Base-by-base conservation (phyloP, 2,329 filamentous ascomycete genomes). In the Emericellopsis atlantica region DNA sequence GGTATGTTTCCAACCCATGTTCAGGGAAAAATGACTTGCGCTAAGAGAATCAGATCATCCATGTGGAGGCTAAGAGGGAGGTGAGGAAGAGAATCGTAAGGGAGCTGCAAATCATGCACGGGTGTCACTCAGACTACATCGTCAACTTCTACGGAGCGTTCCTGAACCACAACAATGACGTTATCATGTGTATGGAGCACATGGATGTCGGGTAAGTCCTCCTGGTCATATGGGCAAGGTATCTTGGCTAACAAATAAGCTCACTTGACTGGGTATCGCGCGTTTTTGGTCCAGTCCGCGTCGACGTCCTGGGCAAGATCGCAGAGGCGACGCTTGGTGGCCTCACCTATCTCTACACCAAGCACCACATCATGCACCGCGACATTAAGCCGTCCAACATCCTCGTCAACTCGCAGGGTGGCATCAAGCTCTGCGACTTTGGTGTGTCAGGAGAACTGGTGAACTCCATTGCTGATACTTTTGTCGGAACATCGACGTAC, bases 141-240 rank as follows among this genome's bases (percentile, higher is more conserved):
- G 92, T 98, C 45, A 95, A 84, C 41, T 98, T 95, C 62, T 96
- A 96, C 56, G 92, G 92, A 45, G 92, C 92, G 32, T 98, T 96
- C 57, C 76, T 96, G 55, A 96, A 95, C 58, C 85, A 93, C 56
- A 88, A 88, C 46, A 90, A 93, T 57, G 92, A 98, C 65, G 93
- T 98, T 44, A 93, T 96, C 52, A 90, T 98, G 81, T 98, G 92
- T 62, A 98, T 98, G 92, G 92, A 98, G 61, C 96, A 98, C 59
- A 95, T 95, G 87, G 92, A 98, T 63, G 87, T 90, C 58, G 92
- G 92, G 92, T 67, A 36, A 22, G 39, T 41, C 26, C 23, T 23
- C 31, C 6, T 15, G 14, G 26, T 29, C 18, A 14, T 15, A 12
- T 36, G 10, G 9, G 16, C 6, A 14, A 29, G 9, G 26, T 9